phyloP scores from a whole-genome alignment of 352 stramenopile species.

The Pythium folliculosum region DNA sequence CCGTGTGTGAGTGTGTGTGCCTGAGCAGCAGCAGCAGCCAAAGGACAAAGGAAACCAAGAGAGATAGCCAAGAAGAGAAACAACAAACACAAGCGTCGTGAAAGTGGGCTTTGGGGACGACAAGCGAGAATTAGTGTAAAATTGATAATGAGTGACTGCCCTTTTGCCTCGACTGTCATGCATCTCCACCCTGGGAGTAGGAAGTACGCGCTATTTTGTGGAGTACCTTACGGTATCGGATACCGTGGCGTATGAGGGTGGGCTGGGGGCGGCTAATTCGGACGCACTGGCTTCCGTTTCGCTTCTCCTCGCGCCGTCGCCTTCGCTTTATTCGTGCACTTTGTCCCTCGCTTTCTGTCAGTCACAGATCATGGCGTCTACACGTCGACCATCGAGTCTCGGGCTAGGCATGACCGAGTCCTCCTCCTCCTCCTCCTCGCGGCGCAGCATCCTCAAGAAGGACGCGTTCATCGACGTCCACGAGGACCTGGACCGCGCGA shows the following conservation, averaged over 20 bases:
- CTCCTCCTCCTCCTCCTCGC: too few relatives aligned
- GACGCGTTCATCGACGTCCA: slow-evolving; percentile 24
- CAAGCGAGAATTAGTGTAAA: slow-evolving; percentile 10
- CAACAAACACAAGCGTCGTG: not conserved
- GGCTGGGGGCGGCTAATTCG: too few relatives aligned
- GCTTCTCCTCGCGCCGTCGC: not conserved
- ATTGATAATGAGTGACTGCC: not conserved
- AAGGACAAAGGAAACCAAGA: not conserved
- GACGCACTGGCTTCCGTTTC: slow-evolving; percentile 5
- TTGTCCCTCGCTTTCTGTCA: too few relatives aligned
- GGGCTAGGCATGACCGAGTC: not conserved
- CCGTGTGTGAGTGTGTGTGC: not conserved
- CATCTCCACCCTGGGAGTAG: too few relatives aligned
- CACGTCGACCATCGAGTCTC: not conserved
- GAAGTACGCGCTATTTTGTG: not conserved
- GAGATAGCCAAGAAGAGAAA: not conserved
- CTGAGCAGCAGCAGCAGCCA: too few relatives aligned
- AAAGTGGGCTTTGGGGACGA: too few relatives aligned
- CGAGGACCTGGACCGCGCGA: slow-evolving; percentile 17
- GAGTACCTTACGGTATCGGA: too few relatives aligned
- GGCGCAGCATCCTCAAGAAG: slow-evolving; percentile 28
- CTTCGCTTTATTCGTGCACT: too few relatives aligned
- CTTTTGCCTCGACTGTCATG: too few relatives aligned
- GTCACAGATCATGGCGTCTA: too few relatives aligned
- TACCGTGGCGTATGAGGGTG: too few relatives aligned